Base-by-base conservation (phyloP, 768 basidiomycete species). In the Pisolithus orientalis region DNA sequence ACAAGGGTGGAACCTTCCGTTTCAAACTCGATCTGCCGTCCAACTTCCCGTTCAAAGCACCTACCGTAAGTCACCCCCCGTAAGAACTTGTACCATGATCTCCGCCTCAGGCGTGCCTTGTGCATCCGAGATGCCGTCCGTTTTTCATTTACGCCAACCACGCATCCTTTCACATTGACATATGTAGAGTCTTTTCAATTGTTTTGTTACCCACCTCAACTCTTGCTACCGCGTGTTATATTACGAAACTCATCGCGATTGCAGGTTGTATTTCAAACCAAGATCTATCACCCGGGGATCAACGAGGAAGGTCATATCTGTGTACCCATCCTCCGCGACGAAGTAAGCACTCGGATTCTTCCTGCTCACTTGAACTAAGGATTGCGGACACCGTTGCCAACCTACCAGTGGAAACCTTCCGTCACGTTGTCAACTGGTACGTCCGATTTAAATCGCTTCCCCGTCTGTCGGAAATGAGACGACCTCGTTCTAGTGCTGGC, bases 11-110 rank as follows among this genome's bases (percentile, higher is more conserved):
- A 45, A 88, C 79, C 0, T 93, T 90, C 69, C 75, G 80, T 58
- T 91, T 91, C 67, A 83, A 70, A 38, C 64, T 92, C 11, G 69
- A 72, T n/a, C 72, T 93, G n/a, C 88, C 90, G 1, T 60, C 75
- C n/a, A 85, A 80, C 66, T 93, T 85, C 58, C 90, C 91, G 7
- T 93, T 93, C 80, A 92, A 93, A 68, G 81, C 91, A 4, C 90
- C 90, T 37, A 75, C 77, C 52, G 89, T 90, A 69, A 59, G 74
- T 55, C 42, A 43, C 32, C 42, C 39, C 29, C 21, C 21, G 38
- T 29, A 34, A 52, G 38, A 53, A 39, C 45, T 44, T 25, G 10
- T 34, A 11, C 49, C 24, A 44, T 57, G 39, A 49, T 46, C 45
- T 44, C 39, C 45, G 21, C 10, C 37, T 39, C 42, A 40, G 28